A percentile compares a stretch with the other conserved stretches of the same genome.
phyloP scores from a whole-genome alignment of 2,329 filamentous ascomycete species.

The Ceratocystis huliohia region DNA sequence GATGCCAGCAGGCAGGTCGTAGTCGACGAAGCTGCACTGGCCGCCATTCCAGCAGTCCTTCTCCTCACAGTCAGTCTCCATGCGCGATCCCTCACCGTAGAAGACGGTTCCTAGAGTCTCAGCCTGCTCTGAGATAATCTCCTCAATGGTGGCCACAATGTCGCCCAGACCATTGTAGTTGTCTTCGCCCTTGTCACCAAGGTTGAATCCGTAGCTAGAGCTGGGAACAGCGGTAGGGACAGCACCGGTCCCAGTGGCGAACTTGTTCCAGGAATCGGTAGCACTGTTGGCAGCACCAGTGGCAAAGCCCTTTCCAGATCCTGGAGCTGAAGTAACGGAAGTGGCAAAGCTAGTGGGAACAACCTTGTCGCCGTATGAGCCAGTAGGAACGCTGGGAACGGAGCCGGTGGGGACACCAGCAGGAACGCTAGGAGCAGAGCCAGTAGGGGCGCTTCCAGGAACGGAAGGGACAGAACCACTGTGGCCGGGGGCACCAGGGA shows the following conservation, averaged over 20 bases:
- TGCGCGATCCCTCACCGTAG: constrained; percentile 14
- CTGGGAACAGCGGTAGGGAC: neutral
- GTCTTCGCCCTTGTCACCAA: neutral
- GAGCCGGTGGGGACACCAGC: neutral
- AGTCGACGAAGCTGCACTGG: constrained; percentile 16
- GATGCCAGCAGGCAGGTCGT: constrained; percentile 14
- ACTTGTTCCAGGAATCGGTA: neutral
- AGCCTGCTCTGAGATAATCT: constrained; percentile 5
- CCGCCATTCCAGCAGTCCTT: constrained; percentile 10
- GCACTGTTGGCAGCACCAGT: neutral
- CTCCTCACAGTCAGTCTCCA: constrained; percentile 11
- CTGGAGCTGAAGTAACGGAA: neutral
- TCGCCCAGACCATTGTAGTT: neutral
- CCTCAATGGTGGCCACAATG: neutral
- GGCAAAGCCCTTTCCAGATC: neutral
- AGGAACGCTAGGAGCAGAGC: neutral
- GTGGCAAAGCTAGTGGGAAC: neutral
- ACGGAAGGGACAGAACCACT: neutral
- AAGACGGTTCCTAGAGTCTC: constrained; percentile 14
- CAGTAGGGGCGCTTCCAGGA: neutral
- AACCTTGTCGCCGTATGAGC: constrained; percentile 5
- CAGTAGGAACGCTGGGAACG: neutral
- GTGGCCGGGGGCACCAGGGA: neutral
- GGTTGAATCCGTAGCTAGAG: neutral
- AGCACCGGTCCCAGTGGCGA: neutral